Evolutionary conservation across 495 filamentous ascomycete species (phyloP).

Genomic region (Annulohypoxylon moriforme): DNA sequence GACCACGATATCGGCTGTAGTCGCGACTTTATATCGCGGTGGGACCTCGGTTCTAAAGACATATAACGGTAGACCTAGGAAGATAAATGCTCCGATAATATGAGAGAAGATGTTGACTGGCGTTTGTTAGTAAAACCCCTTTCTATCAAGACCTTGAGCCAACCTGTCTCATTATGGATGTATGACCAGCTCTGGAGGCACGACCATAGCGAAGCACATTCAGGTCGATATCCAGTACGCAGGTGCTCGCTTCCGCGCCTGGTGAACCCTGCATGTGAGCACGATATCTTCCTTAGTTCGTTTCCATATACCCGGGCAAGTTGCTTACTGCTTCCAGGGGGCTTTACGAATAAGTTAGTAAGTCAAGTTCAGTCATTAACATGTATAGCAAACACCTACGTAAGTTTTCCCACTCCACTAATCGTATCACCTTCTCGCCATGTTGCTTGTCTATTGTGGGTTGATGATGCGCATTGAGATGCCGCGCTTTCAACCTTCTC

Average conservation of each 20-base stretch:
- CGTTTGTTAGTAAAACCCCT: background rate
- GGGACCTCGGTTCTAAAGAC: conserved; percentile 51
- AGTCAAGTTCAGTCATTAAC: background rate
- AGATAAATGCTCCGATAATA: conserved; percentile 59
- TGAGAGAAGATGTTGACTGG: conserved; percentile 67
- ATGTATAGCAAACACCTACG: background rate
- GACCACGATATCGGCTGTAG: conserved; percentile 55
- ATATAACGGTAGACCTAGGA: conserved; percentile 53
- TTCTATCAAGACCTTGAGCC: background rate
- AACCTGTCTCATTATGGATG: conserved; percentile 61
- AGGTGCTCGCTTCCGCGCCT: conserved; percentile 36
- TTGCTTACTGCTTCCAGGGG: conserved; percentile 32
- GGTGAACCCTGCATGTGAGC: conserved; percentile 2
- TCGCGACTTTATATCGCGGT: conserved; percentile 49
- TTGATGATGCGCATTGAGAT: background rate
- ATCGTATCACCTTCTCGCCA: background rate
- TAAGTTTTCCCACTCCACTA: conserved; percentile 27
- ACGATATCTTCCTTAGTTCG: background rate
- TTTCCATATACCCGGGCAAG: background rate
- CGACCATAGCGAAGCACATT: conserved; percentile 43
- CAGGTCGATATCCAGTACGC: conserved; percentile 35
- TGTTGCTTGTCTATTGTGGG: background rate
- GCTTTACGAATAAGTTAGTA: conserved; percentile 10
- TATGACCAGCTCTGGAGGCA: conserved; percentile 55
- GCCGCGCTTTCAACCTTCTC: background rate